Evolutionary conservation across 2,329 filamentous ascomycete genomes (phyloP), one percentile per base, ranked within the genome.

Genomic region (Fusarium dlaminii): DNA sequence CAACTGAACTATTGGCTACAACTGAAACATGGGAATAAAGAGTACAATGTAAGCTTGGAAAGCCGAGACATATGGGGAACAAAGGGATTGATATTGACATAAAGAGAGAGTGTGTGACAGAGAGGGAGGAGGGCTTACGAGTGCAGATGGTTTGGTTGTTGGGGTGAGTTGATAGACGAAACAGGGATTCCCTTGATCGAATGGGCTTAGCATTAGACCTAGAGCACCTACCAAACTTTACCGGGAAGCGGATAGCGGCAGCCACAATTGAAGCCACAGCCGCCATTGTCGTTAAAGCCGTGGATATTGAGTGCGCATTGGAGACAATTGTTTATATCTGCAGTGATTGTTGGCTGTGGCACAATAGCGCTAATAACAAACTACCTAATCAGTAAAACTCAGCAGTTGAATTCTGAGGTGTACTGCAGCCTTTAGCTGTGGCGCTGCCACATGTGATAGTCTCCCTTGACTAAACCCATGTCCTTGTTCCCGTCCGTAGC

Each of bases 211-310:
- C 39, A 37, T 22, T 12, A 42, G 34, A 36, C 34, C 20, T n/a
- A 14, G 27, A 32, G 36, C 54, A 56, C 32, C 56, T 37, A 29
- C 30, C 42, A 39, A 42, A 49, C 49, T 59, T 73, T 74, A 43
- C 70, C 40, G 45, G 54, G 48, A 57, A 73, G 40, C 46, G 57
- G 48, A 67, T 61, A 67, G 70, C 29, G 66, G 59, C 58, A 72
- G 71, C 66, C 71, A 69, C 65, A 64, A 13, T 49, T 40, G 20
- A 68, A 67, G 71, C 70, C 71, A 62, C 60, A 70, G 18, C 70
- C 65, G 65, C 51, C 22, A 55, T 51, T 49, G 56, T 73, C 40
- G 59, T 65, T 73, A 34, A 60, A 59, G 57, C 32, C 56, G 56
- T 58, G 45, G 14, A 24, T 27, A 29, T 12, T 11, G 32, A 36